A percentile compares a stretch with the other conserved stretches of the same genome.
Evolutionary conservation across 108 stramenopile species (phyloP).

Genomic region (Hondaea fermentalgiana): DNA sequence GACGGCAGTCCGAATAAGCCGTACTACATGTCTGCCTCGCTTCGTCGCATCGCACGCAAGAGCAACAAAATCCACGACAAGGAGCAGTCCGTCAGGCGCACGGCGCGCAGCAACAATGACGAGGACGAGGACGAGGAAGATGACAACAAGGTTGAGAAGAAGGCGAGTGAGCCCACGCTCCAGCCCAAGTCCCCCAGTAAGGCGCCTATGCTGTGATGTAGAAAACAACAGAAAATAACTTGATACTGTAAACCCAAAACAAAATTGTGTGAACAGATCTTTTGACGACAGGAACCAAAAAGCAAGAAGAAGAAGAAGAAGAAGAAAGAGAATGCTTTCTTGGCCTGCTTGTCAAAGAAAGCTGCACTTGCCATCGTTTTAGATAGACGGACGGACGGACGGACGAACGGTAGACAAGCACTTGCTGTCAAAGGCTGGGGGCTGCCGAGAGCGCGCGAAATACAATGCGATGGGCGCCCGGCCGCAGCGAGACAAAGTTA

Average conservation of each 20-base stretch:
- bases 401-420: too few species aligned
- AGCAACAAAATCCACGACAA: conserved; percentile 12
- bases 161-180: neutral
- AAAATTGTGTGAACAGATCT: too few species aligned
- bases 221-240: too few species aligned
- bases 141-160: neutral
- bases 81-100: neutral
- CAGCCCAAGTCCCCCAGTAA: neutral
- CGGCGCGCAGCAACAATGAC: neutral
- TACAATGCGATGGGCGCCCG: neutral
- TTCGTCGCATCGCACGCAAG: neutral
- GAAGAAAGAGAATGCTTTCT: too few species aligned
- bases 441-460: neutral
- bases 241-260: too few species aligned
- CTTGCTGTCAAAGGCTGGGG: too few species aligned
- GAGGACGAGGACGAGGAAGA: neutral
- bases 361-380: too few species aligned
- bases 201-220: neutral
- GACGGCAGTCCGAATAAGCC: neutral
- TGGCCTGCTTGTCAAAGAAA: too few species aligned
- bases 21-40: neutral
- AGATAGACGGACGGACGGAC: too few species aligned
- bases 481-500: neutral
- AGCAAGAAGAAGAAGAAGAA: too few species aligned
- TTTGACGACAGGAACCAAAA: too few species aligned